Base-by-base conservation (phyloP, 2,329 filamentous ascomycete species). In the Claviceps paspali region DNA sequence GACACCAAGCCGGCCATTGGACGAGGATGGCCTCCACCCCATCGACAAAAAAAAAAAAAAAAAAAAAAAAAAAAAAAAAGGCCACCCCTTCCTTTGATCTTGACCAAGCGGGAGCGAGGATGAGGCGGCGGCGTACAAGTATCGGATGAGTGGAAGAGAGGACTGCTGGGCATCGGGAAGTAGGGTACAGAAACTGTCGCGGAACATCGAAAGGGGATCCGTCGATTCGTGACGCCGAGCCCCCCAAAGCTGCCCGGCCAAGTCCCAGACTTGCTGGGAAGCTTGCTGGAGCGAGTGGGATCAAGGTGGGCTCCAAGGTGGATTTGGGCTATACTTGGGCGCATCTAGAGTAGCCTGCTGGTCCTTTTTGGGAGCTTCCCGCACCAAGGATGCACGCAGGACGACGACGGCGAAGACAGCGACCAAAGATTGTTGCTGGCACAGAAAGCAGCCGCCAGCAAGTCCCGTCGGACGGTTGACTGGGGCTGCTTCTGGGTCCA, bases 41-140 rank as follows among this genome's bases (percentile, higher is more conserved):
- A 19, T 41, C 10, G 17, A 33, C n/a, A n/a, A n/a, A n/a, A n/a
- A n/a, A n/a, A n/a, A n/a, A n/a, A n/a, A n/a, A n/a, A n/a, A n/a
- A n/a, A n/a, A n/a, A n/a, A n/a, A n/a, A n/a, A n/a, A n/a, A n/a
- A n/a, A n/a, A n/a, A n/a, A n/a, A n/a, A 23, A 33, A 33, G 24
- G 14, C 29, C 34, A 33, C 29, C 38, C 38, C 15, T 12, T 36
- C 34, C 26, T 33, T 27, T 22, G 31, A 27, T 17, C 26, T 23
- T 24, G 36, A 19, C 29, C 24, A 33, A 36, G 29, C 36, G 33
- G 21, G 29, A 38, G 29, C 24, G 40, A 41, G 30, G 9, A 36
- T 29, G 26, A 41, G 36, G n/a, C n/a, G n/a, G 39, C 36, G 36
- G 39, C 36, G 39, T 38, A 35, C 33, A 37, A 37, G 38, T 40